Evolutionary conservation across 164 flowering plant species (phyloP).

Genomic region (Magnolia changhungtana): DNA sequence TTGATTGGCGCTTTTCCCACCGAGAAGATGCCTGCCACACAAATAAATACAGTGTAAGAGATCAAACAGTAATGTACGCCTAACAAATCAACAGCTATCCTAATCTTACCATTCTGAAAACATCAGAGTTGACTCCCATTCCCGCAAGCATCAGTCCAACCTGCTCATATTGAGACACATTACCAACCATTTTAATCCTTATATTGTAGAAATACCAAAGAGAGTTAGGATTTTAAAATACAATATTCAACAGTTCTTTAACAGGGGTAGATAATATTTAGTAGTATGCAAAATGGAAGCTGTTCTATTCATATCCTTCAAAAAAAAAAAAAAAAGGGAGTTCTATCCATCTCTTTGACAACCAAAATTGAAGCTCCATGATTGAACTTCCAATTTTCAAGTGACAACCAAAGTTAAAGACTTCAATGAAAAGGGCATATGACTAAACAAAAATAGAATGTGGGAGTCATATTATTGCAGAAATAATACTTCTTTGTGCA

Average conservation of each 20-base stretch:
- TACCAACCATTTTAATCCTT: not conserved
- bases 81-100: not conserved
- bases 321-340: no score
- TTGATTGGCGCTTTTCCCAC: constrained; percentile 90
- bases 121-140: constrained; percentile 33
- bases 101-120: constrained; percentile 33
- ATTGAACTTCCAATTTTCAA: not conserved
- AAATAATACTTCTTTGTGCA: not conserved
- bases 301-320: not conserved
- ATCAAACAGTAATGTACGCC: not conserved
- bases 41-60: not conserved
- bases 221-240: not conserved
- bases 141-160: constrained; percentile 36
- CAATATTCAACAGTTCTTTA: not conserved
- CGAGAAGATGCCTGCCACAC: constrained; percentile 71
- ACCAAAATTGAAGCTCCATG: not conserved
- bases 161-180: constrained; percentile 15
- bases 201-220: no score
- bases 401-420: not conserved
- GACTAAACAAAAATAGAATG: not conserved
- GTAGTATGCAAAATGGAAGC: not conserved
- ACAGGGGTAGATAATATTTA: no score
- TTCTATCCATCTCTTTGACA: not conserved
- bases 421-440: not conserved
- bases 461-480: not conserved